These are phyloP conservation scores for Xylaria sp. DNA, from an alignment of 2,329 filamentous ascomycete genomes.

Conservation along the genomic window DNA sequence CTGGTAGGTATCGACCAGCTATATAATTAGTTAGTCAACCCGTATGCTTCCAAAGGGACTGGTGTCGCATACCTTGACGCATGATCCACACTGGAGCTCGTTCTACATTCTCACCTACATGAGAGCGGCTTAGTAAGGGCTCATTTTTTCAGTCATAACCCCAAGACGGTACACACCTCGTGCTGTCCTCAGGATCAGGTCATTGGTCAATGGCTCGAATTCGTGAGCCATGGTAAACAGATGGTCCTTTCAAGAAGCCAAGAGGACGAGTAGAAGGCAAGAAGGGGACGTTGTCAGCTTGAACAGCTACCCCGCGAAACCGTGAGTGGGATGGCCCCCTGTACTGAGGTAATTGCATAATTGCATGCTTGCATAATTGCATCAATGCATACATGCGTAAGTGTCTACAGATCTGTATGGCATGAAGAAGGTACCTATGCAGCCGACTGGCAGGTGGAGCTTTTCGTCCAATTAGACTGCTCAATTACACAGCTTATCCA, in stretches of 20 bases:
- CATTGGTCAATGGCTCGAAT: conserved; percentile 89
- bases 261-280: not conserved
- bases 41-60: conserved; percentile 1
- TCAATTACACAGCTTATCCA: not conserved
- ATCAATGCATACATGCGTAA: not conserved
- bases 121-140: conserved; percentile 25
- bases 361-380: not conserved
- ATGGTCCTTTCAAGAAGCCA: not conserved
- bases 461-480: not conserved
- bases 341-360: not conserved
- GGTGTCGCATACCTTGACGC: conserved; percentile 76
- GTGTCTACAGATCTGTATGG: too few species aligned
- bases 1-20: conserved; percentile 96
- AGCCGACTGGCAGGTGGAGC: not conserved
- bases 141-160: conserved; percentile 15
- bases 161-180: conserved; percentile 62
- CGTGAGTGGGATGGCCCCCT: conserved; percentile 27
- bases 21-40: conserved; percentile 13
- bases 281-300: not conserved
- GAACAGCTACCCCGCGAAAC: conserved; percentile 22
- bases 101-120: conserved; percentile 82
- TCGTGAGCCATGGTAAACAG: conserved; percentile 62
- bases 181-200: conserved; percentile 86
- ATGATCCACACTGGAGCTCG: conserved; percentile 98
- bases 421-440: not conserved